These are phyloP conservation scores for Fraxinus baroniana DNA, from an alignment of 305 asterid species.

Conservation along the genomic window DNA sequence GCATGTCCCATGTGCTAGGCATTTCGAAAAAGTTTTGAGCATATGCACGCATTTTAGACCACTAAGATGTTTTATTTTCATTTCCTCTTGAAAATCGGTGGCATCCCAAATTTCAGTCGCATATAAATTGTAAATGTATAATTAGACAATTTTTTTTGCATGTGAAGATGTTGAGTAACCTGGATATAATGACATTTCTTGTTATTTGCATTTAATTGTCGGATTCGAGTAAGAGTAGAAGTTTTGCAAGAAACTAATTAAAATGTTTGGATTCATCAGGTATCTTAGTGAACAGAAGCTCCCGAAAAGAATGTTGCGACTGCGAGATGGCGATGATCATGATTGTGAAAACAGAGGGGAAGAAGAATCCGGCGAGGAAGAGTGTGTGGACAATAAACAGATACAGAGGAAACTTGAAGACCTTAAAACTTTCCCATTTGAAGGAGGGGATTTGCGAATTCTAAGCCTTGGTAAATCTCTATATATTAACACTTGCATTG, in stretches of 20 bases:
- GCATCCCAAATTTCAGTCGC: slow-evolving; percentile 3
- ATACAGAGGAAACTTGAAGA: slow-evolving; percentile 57
- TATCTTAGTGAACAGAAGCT: slow-evolving; percentile 78
- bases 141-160: background rate
- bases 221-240: background rate
- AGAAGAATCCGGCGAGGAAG: slow-evolving; percentile 58
- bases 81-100: slow-evolving; percentile 12
- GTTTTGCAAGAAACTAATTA: slow-evolving; percentile 17
- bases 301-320: slow-evolving; percentile 69
- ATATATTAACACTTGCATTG: slow-evolving; percentile 6
- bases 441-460: slow-evolving; percentile 67
- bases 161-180: slow-evolving; percentile 17
- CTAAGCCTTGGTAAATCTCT: slow-evolving; percentile 63
- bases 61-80: slow-evolving; percentile 1
- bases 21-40: background rate
- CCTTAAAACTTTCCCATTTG: slow-evolving; percentile 56
- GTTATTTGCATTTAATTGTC: slow-evolving; percentile 15
- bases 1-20: background rate
- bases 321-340: slow-evolving; percentile 49
- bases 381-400: slow-evolving; percentile 46
- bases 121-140: background rate
- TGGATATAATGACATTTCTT: slow-evolving; percentile 12
- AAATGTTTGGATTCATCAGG: slow-evolving; percentile 41
- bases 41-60: background rate
- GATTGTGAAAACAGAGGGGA: slow-evolving; percentile 44